Evolutionary conservation across 108 stramenopile species (phyloP).

Genomic region (Aurantiochytrium sp.): DNA sequence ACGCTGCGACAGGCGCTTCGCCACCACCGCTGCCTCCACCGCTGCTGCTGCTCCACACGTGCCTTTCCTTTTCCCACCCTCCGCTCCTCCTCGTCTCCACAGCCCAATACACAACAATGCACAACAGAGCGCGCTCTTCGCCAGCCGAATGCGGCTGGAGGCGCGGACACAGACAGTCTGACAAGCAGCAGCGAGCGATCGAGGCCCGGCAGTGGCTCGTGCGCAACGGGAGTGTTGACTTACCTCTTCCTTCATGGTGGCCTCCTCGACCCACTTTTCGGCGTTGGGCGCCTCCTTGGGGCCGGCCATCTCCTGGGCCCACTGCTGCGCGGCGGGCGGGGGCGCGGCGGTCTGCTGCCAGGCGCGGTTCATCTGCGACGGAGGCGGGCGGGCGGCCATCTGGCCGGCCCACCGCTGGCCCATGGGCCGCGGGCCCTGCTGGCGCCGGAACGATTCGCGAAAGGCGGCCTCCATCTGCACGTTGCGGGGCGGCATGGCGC

Average conservation of each 20-base stretch:
- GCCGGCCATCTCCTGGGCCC: conserved; percentile 25
- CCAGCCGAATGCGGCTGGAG: too few relatives aligned
- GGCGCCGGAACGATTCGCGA: not conserved
- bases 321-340: not conserved
- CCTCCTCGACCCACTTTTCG: conserved; percentile 29
- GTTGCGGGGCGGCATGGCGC: not conserved
- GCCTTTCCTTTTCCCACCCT: too few relatives aligned
- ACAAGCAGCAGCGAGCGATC: too few relatives aligned
- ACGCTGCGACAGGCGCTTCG: too few relatives aligned
- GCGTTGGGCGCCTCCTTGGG: conserved; percentile 22
- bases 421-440: conserved; percentile 8
- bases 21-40: too few relatives aligned
- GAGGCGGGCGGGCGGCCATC: conserved; percentile 21
- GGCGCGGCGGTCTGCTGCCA: not conserved
- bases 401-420: conserved; percentile 25
- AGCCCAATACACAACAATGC: too few relatives aligned
- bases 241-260: not conserved
- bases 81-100: too few relatives aligned
- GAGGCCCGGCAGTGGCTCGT: too few relatives aligned
- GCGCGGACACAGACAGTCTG: too few relatives aligned
- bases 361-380: conserved; percentile 5
- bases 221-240: not conserved
- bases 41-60: too few relatives aligned
- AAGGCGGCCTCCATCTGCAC: conserved; percentile 24
- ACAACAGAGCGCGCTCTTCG: too few relatives aligned